Base-by-base conservation (phyloP, 352 stramenopile genomes). In the Pythium vanterpoolii region DNA sequence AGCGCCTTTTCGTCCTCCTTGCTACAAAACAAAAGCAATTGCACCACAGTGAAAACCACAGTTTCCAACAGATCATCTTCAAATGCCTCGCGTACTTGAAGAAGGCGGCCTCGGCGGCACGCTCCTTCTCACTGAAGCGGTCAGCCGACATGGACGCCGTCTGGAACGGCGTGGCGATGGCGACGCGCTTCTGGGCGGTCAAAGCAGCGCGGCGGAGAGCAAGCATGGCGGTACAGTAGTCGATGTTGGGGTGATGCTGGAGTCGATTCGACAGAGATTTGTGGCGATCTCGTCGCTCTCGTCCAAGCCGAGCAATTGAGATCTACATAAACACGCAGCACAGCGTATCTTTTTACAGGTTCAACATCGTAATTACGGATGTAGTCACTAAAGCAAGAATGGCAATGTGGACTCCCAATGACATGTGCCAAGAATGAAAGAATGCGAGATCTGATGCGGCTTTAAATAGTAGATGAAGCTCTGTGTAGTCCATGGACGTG, bases 1-100 rank as follows among this genome's bases (percentile, higher is more conserved):
- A 95, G 83, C 19, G 82, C 28, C 71, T 89, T 91, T 68, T 95
- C 86, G 60, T 95, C 86, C 59, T 91, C 67, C 74, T 95, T 95
- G 77, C 86, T 95, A 56, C 42, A 49, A n/a, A 18, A 34, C 7
- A 38, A 60, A 39, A 31, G 14, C n/a, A 47, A 10, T 23, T 21
- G 43, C 19, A 33, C 19, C 31, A 28, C 34, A 34, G 54, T 53
- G 23, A 53, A 43, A 10, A 23, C 21, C 39, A 40, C 51, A n/a
- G 9, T 30, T 21, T 36, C 33, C 18, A 42, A 14, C 16, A 18
- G 11, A 6, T 36, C 31, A 36, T 36, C 11, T 36, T 36, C 6
- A 11, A 11, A 11, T 11, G 31, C 31, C 6, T 36, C 31, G 70
- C 79, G 59, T 83, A 95, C 86, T 95, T 95, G 76, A 95, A 95